Evolutionary conservation across 192 early-diverging fungal species (phyloP).

Genomic region (Jimgerdemannia lactiflua): DNA sequence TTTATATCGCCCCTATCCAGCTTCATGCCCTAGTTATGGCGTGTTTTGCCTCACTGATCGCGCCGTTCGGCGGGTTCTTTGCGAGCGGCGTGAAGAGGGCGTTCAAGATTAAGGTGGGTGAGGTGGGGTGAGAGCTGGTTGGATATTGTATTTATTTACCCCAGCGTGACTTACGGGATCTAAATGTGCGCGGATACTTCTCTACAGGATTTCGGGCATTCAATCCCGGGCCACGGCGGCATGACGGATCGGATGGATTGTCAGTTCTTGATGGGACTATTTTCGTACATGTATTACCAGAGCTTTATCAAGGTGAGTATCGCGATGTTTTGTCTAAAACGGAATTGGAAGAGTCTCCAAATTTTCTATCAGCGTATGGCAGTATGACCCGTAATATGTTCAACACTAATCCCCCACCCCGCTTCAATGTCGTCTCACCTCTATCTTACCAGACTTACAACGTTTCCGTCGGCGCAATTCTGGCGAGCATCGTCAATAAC

Average conservation of each 20-base stretch:
- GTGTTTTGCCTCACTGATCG: slow-evolving; percentile 90
- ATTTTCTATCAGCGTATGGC: too few species aligned
- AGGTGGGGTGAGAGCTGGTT: slow-evolving; percentile 9
- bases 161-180: not conserved
- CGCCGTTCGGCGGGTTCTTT: slow-evolving; percentile 98
- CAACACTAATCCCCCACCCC: not conserved
- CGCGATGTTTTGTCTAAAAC: too few species aligned
- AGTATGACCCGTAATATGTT: too few species aligned
- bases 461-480: not conserved
- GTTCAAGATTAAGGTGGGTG: slow-evolving; percentile 80
- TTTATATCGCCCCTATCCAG: slow-evolving; percentile 81
- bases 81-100: slow-evolving; percentile 95
- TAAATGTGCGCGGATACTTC: slow-evolving; percentile 1
- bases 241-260: slow-evolving; percentile 98
- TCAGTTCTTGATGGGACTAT: slow-evolving; percentile 96
- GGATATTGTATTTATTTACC: not conserved
- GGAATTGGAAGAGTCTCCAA: too few species aligned
- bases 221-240: slow-evolving; percentile 97
- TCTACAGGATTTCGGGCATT: slow-evolving; percentile 81
- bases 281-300: slow-evolving; percentile 88
- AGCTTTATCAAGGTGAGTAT: slow-evolving; percentile 67
- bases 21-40: slow-evolving; percentile 87
- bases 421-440: not conserved
- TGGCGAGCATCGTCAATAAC: not conserved
- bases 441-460: not conserved